These are phyloP conservation scores for Hanseniaspora gamundiae DNA, from an alignment of 1,139 yeast species.

Conservation along the genomic window DNA sequence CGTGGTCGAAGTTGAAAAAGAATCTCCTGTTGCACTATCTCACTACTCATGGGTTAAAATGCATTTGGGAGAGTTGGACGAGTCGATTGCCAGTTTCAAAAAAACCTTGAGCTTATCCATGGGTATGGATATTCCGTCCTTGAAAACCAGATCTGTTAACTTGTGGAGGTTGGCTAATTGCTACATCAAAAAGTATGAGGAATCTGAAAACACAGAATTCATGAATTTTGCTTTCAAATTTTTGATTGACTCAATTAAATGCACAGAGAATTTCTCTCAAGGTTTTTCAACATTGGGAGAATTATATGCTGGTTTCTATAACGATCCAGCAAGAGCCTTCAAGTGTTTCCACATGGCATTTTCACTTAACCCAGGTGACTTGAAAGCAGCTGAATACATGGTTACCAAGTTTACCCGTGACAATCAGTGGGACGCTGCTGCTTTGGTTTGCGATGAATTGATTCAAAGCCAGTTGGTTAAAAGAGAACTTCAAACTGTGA, in stretches of 20 bases:
- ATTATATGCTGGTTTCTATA: conserved; percentile 44
- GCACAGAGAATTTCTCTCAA: conserved; percentile 54
- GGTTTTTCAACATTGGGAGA: conserved; percentile 72
- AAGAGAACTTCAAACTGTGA: conserved; percentile 33
- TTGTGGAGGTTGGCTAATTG: conserved; percentile 69
- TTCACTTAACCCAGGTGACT: conserved; percentile 70
- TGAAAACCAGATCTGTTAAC: conserved; percentile 46
- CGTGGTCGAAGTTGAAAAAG: conserved; percentile 40
- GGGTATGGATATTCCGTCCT: conserved; percentile 41
- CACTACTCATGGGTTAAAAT: conserved; percentile 77
- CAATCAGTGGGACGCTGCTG: conserved; percentile 80
- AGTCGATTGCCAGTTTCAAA: conserved; percentile 43
- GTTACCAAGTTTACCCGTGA: conserved; percentile 54
- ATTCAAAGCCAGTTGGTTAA: conserved; percentile 52
- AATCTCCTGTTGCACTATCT: conserved; percentile 46
- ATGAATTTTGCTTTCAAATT: conserved; percentile 36
- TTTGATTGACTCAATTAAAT: conserved; percentile 52
- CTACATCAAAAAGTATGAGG: conserved; percentile 26
- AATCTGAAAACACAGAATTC: conserved; percentile 11
- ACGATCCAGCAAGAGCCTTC: conserved; percentile 58
- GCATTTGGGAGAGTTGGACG: conserved; percentile 35
- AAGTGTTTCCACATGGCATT: conserved; percentile 86
- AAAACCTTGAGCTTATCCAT: conserved; percentile 32
- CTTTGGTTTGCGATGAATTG: conserved; percentile 52
- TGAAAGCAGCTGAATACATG: conserved; percentile 60